Evolutionary conservation across 106 monocot species (phyloP).

Genomic region (Phalaenopsis equestris): DNA sequence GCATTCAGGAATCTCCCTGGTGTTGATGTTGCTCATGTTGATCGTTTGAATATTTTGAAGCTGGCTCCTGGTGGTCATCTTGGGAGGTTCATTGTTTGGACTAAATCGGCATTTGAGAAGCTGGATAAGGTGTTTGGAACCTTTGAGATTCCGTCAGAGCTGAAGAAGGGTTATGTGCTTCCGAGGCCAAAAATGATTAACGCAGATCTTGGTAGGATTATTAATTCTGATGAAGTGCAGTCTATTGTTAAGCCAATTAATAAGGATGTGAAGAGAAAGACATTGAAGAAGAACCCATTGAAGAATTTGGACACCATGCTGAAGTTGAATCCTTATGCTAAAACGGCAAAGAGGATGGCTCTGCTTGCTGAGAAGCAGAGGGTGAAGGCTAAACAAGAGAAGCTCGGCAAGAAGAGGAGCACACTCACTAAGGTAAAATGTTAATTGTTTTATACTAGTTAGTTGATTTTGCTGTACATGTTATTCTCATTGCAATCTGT

Average conservation of each 20-base stretch:
- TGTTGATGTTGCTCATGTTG: slow-evolving; percentile 69
- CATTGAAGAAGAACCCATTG: slow-evolving; percentile 65
- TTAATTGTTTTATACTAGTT: background rate
- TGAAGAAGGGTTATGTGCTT: slow-evolving; percentile 73
- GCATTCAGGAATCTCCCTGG: slow-evolving; percentile 89
- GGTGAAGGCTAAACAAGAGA: slow-evolving; percentile 62
- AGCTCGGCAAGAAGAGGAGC: slow-evolving; percentile 56
- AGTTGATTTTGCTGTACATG: too few relatives aligned
- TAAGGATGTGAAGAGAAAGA: slow-evolving; percentile 40
- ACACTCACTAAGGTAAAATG: slow-evolving; percentile 36
- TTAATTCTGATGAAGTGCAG: slow-evolving; percentile 74
- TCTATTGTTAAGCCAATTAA: slow-evolving; percentile 64
- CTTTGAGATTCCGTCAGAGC: slow-evolving; percentile 54
- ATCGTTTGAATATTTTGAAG: slow-evolving; percentile 70
- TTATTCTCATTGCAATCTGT: too few relatives aligned
- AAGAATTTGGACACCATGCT: slow-evolving; percentile 46
- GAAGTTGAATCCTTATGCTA: slow-evolving; percentile 62
- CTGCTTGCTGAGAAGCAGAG: slow-evolving; percentile 60
- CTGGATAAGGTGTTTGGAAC: slow-evolving; percentile 64
- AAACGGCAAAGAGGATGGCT: slow-evolving; percentile 61
- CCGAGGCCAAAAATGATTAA: slow-evolving; percentile 79
- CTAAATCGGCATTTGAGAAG: slow-evolving; percentile 82
- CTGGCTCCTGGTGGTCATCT: slow-evolving; percentile 75
- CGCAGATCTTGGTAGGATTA: slow-evolving; percentile 53
- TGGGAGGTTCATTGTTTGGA: slow-evolving; percentile 76